A percentile compares a stretch with the other conserved stretches of the same genome.
phyloP scores from a whole-genome alignment of 2,329 filamentous ascomycete species.

The Exophiala viscosa region DNA sequence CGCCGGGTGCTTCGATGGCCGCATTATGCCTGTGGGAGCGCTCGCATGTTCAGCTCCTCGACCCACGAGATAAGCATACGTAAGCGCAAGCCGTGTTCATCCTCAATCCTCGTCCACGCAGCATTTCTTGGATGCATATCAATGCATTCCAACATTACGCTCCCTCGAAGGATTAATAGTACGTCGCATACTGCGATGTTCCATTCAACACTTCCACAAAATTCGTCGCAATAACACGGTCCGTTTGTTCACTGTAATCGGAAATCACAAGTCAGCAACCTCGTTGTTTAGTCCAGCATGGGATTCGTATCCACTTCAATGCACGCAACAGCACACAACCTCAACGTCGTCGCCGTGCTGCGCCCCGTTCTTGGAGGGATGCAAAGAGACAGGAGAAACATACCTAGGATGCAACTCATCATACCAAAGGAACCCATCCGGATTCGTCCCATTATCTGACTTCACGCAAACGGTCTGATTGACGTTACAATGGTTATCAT shows the following conservation, averaged over 20 bases:
- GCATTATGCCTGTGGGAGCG: too few relatives aligned
- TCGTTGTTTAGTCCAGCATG: not conserved
- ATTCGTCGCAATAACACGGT: constrained; percentile 54
- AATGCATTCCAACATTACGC: too few relatives aligned
- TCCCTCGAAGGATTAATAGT: constrained; percentile 14
- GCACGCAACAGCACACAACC: too few relatives aligned
- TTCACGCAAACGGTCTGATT: constrained; percentile 37
- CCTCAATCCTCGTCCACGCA: not conserved
- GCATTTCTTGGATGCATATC: too few relatives aligned
- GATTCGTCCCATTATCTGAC: constrained; percentile 14
- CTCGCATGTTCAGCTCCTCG: too few relatives aligned
- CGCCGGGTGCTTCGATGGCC: too few relatives aligned
- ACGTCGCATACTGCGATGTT: constrained; percentile 30
- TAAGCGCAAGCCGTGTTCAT: too few relatives aligned
- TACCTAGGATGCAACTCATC: constrained; percentile 66
- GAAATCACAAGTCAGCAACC: not conserved
- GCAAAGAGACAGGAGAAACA: not conserved
- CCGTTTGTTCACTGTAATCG: constrained; percentile 50
- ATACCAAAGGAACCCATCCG: constrained; percentile 25
- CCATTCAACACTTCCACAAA: constrained; percentile 56
- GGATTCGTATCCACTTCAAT: not conserved
- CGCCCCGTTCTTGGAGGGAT: too few relatives aligned
- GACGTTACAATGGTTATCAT: constrained; percentile 53
- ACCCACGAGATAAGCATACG: too few relatives aligned
- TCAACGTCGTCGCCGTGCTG: too few relatives aligned